phyloP scores from a whole-genome alignment of 805 yeast species.

The Starmerella vitae region DNA sequence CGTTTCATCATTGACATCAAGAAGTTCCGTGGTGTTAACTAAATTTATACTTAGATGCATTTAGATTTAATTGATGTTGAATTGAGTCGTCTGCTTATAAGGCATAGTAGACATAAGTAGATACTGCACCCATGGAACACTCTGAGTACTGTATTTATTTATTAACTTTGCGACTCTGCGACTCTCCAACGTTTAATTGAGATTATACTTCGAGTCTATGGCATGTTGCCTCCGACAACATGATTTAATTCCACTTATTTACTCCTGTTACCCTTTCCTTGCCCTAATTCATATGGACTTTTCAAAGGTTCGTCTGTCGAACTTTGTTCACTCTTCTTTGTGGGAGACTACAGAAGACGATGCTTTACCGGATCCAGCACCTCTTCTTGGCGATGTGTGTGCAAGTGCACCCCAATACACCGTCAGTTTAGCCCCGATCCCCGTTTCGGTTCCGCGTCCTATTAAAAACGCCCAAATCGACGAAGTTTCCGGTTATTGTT shows the following conservation, averaged over 20 bases:
- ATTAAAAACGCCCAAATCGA: background rate
- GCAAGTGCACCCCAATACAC: constrained; percentile 15
- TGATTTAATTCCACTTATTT: no score
- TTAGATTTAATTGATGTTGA: background rate
- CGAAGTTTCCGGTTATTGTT: constrained; percentile 6
- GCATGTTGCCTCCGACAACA: no score
- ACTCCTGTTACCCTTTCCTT: no score
- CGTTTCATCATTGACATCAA: constrained; percentile 17
- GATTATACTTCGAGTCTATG: no score
- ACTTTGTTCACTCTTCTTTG: constrained; percentile 12
- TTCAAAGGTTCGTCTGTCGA: constrained; percentile 16
- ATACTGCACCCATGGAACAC: no score
- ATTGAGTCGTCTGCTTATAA: no score
- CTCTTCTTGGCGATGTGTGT: constrained; percentile 1
- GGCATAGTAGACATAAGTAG: no score
- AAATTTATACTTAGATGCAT: background rate
- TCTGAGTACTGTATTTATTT: no score
- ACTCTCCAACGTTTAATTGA: no score
- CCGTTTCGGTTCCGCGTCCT: background rate
- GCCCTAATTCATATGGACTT: no score
- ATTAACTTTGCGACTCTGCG: no score
- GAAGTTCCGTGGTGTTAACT: background rate
- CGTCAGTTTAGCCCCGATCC: constrained; percentile 3
- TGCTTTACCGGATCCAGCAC: background rate
- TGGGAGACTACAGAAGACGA: constrained; percentile 3